Conservation (phyloP, 164 flowering plant genomes). For the Stephania japonica region DNA sequence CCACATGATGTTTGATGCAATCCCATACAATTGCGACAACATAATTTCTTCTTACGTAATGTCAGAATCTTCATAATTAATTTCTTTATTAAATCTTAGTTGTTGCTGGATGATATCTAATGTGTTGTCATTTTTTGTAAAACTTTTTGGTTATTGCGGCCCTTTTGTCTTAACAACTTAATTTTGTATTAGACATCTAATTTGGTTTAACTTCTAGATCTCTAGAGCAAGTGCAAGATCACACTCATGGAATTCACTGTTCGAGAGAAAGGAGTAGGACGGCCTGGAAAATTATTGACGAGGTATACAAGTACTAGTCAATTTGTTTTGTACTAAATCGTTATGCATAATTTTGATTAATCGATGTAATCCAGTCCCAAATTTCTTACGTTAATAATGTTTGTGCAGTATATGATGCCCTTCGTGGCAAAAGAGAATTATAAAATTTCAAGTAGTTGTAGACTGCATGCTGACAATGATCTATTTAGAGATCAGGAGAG, state of each 20-base stretch:
- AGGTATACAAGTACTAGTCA: constrained; percentile 36
- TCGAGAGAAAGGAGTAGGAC: constrained; percentile 92
- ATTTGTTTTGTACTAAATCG: not conserved
- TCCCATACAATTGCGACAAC: too few relatives aligned
- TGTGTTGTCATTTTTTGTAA: too few relatives aligned
- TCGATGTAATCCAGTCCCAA: not conserved
- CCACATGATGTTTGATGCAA: too few relatives aligned
- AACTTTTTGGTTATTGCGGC: not conserved
- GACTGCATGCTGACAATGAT: constrained; percentile 82
- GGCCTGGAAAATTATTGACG: constrained; percentile 80
- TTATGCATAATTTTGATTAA: not conserved
- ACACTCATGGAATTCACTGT: constrained; percentile 74
- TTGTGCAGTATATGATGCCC: constrained; percentile 78
- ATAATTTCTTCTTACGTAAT: not conserved
- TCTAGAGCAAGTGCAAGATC: constrained; percentile 38
- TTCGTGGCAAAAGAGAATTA: constrained; percentile 73
- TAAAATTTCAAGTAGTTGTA: constrained; percentile 56
- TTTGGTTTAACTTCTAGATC: constrained; percentile 27
- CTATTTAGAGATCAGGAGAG: constrained; percentile 89
- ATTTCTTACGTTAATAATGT: not conserved
- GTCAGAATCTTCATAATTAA: not conserved
- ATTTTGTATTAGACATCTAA: not conserved
- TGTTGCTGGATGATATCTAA: too few relatives aligned
- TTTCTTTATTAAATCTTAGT: not conserved
- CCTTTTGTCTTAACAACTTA: not conserved